Conservation (phyloP, 805 yeast species). For the Candida sakaeoensis region DNA sequence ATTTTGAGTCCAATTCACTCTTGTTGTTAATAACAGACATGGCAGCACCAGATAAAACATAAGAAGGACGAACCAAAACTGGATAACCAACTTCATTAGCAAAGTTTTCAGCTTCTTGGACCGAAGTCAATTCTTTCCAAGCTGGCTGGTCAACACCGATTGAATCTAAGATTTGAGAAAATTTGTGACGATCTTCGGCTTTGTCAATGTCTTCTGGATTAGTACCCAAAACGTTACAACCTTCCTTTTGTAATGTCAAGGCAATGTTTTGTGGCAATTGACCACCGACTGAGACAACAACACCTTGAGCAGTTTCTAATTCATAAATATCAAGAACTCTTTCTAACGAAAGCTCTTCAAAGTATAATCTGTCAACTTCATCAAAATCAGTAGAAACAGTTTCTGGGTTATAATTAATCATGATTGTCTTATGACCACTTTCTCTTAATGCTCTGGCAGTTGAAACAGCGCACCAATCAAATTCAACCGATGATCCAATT, state of each 20-base stretch:
- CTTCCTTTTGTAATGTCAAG: slow-evolving; percentile 69
- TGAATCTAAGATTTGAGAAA: slow-evolving; percentile 88
- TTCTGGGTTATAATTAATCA: slow-evolving; percentile 98
- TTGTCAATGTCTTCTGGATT: slow-evolving; percentile 91
- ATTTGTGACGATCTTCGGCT: slow-evolving; percentile 98
- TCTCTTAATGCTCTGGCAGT: slow-evolving; percentile 92
- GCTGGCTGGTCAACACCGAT: slow-evolving; percentile 95
- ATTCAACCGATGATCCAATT: slow-evolving; percentile 97
- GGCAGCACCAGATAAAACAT: slow-evolving; percentile 97
- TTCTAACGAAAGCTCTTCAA: slow-evolving; percentile 92
- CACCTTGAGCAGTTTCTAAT: slow-evolving; percentile 84
- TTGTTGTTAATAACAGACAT: slow-evolving; percentile 88
- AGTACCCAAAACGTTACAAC: slow-evolving; percentile 90
- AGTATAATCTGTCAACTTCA: slow-evolving; percentile 95
- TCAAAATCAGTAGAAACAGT: slow-evolving; percentile 98
- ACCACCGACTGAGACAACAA: slow-evolving; percentile 96
- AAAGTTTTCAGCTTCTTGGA: slow-evolving; percentile 79
- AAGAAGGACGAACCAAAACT: slow-evolving; percentile 95
- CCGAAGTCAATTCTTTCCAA: slow-evolving; percentile 91
- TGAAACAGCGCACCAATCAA: slow-evolving; percentile 99
- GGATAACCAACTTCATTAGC: slow-evolving; percentile 90
- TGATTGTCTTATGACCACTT: slow-evolving; percentile 82
- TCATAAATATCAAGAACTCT: slow-evolving; percentile 97
- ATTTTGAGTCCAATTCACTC: slow-evolving; percentile 75
- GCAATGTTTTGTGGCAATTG: slow-evolving; percentile 98